Base-by-base conservation (phyloP, 1,284 basidiomycete species). In the Heliocybe sulcata region DNA sequence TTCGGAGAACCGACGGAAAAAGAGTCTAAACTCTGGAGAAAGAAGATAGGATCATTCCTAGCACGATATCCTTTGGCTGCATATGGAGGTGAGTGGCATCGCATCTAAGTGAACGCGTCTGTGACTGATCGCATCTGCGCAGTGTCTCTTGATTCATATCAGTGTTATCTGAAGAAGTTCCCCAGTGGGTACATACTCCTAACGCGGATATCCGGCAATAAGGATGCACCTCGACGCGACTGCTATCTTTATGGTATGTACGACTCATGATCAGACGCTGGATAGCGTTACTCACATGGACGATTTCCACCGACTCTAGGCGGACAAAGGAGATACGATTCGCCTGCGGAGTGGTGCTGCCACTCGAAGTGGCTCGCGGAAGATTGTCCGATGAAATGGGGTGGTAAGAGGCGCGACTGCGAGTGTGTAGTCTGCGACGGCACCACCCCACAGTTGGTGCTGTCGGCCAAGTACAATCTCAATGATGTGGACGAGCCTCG, bases 361-460 rank as follows among this genome's bases (percentile, higher is more conserved):
- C 67, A 69, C 42, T 54, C 62, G n/a, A 59, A 60, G 51, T 69
- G 67, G 67, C 56, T 69, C 38, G 38, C n/a, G 4, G 38, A 42
- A 42, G 38, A n/a, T 42, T 42, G 38, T n/a, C 38, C 38, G 4
- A 42, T 42, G 38, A 42, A 42, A 16, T 20, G 8, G 16, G 12
- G 16, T n/a, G 38, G 38, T 16, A 42, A 16, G 16, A 16, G 16
- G 16, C 12, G 38, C 16, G 16, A 42, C 16, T 42, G 38, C 38
- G 38, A 42, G 19, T 42, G 38, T 20, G 19, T 42, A n/a, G 38
- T n/a, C 19, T 42, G 38, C 16, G 38, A 42, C 16, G 38, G 38
- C 38, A 42, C 38, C 6, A 20, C n/a, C 16, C 38, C 38, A 42
- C 38, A 42, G 19, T 9, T 4, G 12, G 19, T 20, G 4, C 38